Evolutionary conservation across 805 yeast species (phyloP), one percentile per base, ranked within the genome.

Genomic region (Wickerhamiella azymoides): DNA sequence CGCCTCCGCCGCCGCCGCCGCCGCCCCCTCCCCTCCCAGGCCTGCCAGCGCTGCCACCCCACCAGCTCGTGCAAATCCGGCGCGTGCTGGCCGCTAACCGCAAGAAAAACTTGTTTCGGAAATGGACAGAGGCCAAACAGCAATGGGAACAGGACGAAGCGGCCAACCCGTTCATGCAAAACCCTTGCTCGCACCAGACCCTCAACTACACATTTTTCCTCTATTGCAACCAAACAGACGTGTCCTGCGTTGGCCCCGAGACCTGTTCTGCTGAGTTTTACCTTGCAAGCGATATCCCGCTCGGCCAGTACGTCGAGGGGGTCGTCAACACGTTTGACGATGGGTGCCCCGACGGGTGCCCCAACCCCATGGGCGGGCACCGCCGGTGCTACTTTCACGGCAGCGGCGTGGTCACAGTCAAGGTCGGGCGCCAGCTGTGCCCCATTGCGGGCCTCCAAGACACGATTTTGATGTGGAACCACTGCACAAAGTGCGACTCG

Each of bases 211-310:
- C 89, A 19, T 84, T 81, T 56, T 33, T 39, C 10, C 75, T 84
- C 65, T 89, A 86, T 0, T 82, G 89, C 3, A 74, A 79, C 8
- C 80, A 79, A 54, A 81, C 84, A 36, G 82, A 93, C 0, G 85
- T 94, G 0, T 96, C 96, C 0, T 92, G 98, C 57, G 68, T 78
- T 36, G 97, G 97, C 0, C 98, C 99, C 0, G 84, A 77, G 46
- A 68, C 77, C n/a, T 77, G 84, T 28, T 76, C 79, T 1, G 79
- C 88, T 41, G 96, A 88, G 50, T 93, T 72, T 57, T 92, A 89
- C 59, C 77, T 94, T 67, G 95, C 85, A 41, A 83, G 80, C 48
- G 98, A 93, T 60, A 80, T 82, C 57, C 79, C 94, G 9, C 63
- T 93, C 37, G 98, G 98, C 0, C 84, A 83, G 55, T 85, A 79